phyloP scores from a whole-genome alignment of 495 filamentous ascomycete species.

The Daldinia concentrica region DNA sequence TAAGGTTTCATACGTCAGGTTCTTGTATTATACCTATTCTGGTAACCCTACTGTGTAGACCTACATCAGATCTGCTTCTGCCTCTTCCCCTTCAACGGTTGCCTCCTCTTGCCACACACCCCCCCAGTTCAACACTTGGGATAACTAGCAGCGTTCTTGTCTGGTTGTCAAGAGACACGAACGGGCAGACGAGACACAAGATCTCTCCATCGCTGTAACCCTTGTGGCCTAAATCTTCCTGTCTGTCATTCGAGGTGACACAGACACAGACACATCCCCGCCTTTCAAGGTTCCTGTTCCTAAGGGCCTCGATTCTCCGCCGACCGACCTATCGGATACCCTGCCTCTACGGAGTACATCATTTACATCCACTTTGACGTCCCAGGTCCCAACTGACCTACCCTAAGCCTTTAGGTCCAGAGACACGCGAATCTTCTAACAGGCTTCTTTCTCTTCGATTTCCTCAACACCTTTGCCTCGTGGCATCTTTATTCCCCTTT shows the following conservation, averaged over 20 bases:
- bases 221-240: conserved; percentile 30
- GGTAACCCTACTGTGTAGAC: conserved; percentile 5
- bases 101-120: not conserved
- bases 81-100: conserved; percentile 11
- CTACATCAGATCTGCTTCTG: conserved; percentile 4
- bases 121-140: conserved; percentile 11
- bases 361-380: conserved; percentile 49
- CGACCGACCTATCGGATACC: conserved; percentile 51
- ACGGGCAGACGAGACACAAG: conserved; percentile 7
- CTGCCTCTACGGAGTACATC: conserved; percentile 47
- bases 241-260: conserved; percentile 42
- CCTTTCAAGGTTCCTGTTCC: conserved; percentile 45
- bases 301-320: conserved; percentile 44
- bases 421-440: conserved; percentile 41
- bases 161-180: conserved; percentile 8
- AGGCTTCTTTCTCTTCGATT: conserved; percentile 30
- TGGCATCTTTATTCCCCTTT: conserved; percentile 32
- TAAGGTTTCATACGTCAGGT: conserved; percentile 17
- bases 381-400: conserved; percentile 30
- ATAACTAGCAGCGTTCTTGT: not conserved
- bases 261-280: conserved; percentile 50
- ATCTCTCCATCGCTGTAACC: conserved; percentile 14
- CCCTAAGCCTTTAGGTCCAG: conserved; percentile 30
- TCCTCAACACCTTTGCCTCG: conserved; percentile 35
- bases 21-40: conserved; percentile 10